A percentile compares a stretch with the other conserved stretches of the same genome.
phyloP scores from a whole-genome alignment of 1,284 basidiomycete genomes.

The Ganoderma meredithae region DNA sequence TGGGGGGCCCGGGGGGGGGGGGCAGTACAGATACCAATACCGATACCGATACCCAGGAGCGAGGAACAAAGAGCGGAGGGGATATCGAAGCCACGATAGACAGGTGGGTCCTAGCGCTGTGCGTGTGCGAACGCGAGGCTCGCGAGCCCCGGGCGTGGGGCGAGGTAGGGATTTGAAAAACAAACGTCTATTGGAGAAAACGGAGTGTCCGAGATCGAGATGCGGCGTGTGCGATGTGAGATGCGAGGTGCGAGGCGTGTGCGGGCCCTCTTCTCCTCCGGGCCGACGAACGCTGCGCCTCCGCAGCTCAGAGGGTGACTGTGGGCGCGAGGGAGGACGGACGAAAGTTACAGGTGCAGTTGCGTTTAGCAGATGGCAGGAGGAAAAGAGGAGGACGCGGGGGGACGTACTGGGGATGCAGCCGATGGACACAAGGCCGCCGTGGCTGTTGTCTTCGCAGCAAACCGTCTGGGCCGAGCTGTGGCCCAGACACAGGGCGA shows the following conservation, averaged over 20 bases:
- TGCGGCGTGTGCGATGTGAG: background rate
- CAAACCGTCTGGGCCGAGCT: conserved; percentile 25
- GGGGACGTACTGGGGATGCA: conserved; percentile 28
- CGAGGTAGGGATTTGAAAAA: background rate
- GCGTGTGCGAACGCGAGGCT: background rate
- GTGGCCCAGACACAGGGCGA: background rate
- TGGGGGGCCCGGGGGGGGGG: background rate
- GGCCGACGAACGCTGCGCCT: background rate
- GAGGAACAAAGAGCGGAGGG: background rate
- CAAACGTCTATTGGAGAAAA: background rate
- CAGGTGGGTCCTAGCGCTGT: background rate
- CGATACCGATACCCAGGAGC: background rate
- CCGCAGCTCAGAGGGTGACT: conserved; percentile 11
- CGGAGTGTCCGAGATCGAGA: conserved; percentile 5
- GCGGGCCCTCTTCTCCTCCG: background rate
- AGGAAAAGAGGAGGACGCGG: too few species aligned
- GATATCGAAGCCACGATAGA: background rate
- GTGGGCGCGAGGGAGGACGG: too few species aligned
- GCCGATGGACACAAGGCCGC: conserved; percentile 30
- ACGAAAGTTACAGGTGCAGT: too few species aligned
- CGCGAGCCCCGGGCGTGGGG: background rate
- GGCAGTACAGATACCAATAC: background rate
- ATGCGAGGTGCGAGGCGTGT: background rate
- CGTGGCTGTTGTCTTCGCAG: conserved; percentile 29
- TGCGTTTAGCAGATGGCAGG: too few species aligned